phyloP scores from a whole-genome alignment of 208 protist species.

The Leishmania aethiopica region DNA sequence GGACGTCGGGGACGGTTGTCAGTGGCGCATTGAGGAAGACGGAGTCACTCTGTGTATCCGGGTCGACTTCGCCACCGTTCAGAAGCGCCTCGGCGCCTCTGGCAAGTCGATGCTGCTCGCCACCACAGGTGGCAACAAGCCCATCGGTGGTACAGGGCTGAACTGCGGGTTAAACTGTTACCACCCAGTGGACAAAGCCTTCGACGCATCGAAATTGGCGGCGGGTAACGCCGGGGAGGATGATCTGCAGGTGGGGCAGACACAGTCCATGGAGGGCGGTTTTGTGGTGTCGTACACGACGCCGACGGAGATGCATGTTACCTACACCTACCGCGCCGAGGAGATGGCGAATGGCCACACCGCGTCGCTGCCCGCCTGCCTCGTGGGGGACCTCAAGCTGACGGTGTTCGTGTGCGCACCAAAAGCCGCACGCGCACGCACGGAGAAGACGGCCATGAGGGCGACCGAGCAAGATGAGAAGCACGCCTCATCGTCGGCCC shows the following conservation, averaged over 20 bases:
- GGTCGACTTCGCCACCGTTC: slow-evolving; percentile 57
- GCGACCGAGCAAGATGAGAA: not conserved
- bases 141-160: slow-evolving; percentile 65
- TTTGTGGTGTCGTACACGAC: slow-evolving; percentile 43
- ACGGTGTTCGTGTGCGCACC: slow-evolving; percentile 17
- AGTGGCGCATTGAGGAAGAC: slow-evolving; percentile 61
- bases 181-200: slow-evolving; percentile 28
- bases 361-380: slow-evolving; percentile 26
- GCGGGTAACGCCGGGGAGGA: slow-evolving; percentile 11
- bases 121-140: slow-evolving; percentile 69
- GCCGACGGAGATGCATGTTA: slow-evolving; percentile 14
- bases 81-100: slow-evolving; percentile 44
- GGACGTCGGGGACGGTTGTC: slow-evolving; percentile 48
- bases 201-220: slow-evolving; percentile 42
- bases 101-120: slow-evolving; percentile 79
- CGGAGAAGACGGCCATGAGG: slow-evolving; percentile 12
- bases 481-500: not conserved
- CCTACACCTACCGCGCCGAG: slow-evolving; percentile 11
- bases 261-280: slow-evolving; percentile 29
- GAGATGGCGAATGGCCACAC: slow-evolving; percentile 25
- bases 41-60: slow-evolving; percentile 55
- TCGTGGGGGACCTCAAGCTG: slow-evolving; percentile 35
- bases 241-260: slow-evolving; percentile 33
- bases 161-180: slow-evolving; percentile 79
- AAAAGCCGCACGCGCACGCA: slow-evolving; percentile 34